Conservation (phyloP, 2,329 filamentous ascomycete species). For the Waltergamsia citrina region DNA sequence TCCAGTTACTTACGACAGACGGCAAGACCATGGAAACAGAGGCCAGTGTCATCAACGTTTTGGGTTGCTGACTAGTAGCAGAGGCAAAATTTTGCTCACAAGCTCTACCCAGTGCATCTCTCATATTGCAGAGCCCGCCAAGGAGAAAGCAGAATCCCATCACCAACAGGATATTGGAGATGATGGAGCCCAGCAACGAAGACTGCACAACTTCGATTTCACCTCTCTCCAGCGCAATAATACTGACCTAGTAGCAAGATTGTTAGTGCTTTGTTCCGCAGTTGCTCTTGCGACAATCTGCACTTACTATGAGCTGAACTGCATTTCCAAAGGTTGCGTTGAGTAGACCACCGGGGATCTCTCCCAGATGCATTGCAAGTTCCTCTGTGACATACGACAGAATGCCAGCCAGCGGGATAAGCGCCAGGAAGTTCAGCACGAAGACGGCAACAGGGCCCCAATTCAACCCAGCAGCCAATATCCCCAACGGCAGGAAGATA, state of each 20-base stretch:
- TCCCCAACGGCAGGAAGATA: too few relatives aligned
- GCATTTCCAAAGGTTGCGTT: conserved; percentile 93
- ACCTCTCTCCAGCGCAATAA: conserved; percentile 67
- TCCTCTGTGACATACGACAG: conserved; percentile 86
- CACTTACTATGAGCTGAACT: conserved; percentile 70
- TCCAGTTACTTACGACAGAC: too few relatives aligned
- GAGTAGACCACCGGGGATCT: conserved; percentile 78
- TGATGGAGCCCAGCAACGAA: conserved; percentile 81
- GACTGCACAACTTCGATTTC: conserved; percentile 85
- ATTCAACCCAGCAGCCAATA: too few relatives aligned
- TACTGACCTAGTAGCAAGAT: conserved; percentile 80
- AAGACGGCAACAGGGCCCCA: too few relatives aligned
- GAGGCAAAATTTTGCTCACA: conserved; percentile 84
- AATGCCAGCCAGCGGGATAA: conserved; percentile 80
- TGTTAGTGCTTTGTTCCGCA: conserved; percentile 64
- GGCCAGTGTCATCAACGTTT: conserved; percentile 69
- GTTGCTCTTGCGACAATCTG: not conserved
- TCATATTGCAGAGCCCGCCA: conserved; percentile 68
- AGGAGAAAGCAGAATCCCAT: conserved; percentile 91
- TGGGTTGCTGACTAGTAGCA: conserved; percentile 82
- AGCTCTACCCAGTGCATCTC: too few relatives aligned
- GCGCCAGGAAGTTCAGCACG: conserved; percentile 87
- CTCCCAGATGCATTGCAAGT: conserved; percentile 70
- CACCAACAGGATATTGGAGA: conserved; percentile 83
- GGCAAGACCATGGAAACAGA: conserved; percentile 81